Evolutionary conservation across 495 filamentous ascomycete species (phyloP).

Genomic region (Penicillium atrosanguineum): DNA sequence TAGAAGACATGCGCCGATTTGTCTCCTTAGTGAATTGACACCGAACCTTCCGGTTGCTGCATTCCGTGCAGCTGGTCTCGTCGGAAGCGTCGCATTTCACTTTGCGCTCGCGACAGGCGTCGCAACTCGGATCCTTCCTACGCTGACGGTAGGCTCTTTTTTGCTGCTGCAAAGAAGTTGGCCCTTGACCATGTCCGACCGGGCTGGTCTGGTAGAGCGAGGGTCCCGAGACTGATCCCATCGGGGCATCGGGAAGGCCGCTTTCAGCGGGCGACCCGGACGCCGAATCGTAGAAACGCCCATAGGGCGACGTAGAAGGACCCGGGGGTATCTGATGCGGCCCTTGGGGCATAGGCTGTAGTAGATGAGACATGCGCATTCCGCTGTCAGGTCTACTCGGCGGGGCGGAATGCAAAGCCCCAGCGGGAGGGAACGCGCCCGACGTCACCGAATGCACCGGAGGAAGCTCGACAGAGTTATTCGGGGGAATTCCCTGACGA

Average conservation of each 20-base stretch:
- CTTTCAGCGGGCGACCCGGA: conserved; percentile 43
- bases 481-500: conserved; percentile 17
- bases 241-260: conserved; percentile 32
- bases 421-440: conserved; percentile 32
- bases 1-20: conserved; percentile 97
- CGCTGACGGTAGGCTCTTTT: conserved; percentile 94
- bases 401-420: conserved; percentile 39
- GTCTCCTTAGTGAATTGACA: conserved; percentile 99
- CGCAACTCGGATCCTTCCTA: conserved; percentile 95
- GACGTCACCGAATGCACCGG: conserved; percentile 43
- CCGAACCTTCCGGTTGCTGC: conserved; percentile 88
- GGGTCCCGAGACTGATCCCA: conserved; percentile 36
- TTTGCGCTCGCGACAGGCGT: conserved; percentile 95
- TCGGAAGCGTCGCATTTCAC: conserved; percentile 99
- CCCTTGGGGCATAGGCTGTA: conserved; percentile 40
- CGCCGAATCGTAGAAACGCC: conserved; percentile 44
- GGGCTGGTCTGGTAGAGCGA: conserved; percentile 45
- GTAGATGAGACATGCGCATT: conserved; percentile 44
- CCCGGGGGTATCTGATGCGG: conserved; percentile 23
- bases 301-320: conserved; percentile 32
- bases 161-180: conserved; percentile 59
- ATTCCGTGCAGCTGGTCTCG: conserved; percentile 92
- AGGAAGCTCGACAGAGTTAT: conserved; percentile 36
- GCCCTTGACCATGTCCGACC: conserved; percentile 37
- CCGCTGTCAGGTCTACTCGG: conserved; percentile 44